Percentiles rank a stretch among this genome's conserved stretches.
These are phyloP conservation scores for Manihot esculenta DNA, from an alignment of 441 rosid genomes.

Conservation along the genomic window DNA sequence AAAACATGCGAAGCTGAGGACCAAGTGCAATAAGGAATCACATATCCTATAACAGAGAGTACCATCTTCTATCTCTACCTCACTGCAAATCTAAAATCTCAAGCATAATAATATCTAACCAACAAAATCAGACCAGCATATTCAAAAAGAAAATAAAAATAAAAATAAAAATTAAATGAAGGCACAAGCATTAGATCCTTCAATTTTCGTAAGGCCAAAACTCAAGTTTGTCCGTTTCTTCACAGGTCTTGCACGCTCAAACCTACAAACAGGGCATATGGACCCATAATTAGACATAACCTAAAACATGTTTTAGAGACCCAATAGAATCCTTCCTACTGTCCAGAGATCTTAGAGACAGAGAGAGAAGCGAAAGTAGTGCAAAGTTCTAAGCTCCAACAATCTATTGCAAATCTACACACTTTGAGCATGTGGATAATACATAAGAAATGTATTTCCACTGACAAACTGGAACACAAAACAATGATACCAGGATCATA, in stretches of 20 bases:
- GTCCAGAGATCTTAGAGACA: background rate
- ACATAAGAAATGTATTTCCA: background rate
- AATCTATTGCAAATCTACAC: background rate
- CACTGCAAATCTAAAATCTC: too few species aligned
- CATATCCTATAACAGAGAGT: too few species aligned
- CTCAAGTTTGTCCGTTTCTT: slow-evolving; percentile 9
- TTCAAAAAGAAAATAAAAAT: background rate
- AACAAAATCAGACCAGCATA: background rate
- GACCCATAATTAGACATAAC: background rate
- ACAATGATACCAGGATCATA: background rate
- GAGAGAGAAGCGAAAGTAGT: too few species aligned
- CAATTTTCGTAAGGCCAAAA: background rate
- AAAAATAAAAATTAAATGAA: background rate
- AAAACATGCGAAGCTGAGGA: too few species aligned
- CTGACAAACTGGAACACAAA: background rate
- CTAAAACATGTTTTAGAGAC: too few species aligned
- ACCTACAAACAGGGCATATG: slow-evolving; percentile 31
- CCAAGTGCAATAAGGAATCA: too few species aligned
- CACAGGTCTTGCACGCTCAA: slow-evolving; percentile 60
- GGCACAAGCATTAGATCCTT: background rate
- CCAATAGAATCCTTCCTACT: background rate
- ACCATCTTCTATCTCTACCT: too few species aligned
- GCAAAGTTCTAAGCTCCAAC: background rate
- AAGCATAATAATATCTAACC: background rate
- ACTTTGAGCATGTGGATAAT: background rate